Evolutionary conservation across 306 rosid species (phyloP).

Genomic region (Canavalia gladiata): DNA sequence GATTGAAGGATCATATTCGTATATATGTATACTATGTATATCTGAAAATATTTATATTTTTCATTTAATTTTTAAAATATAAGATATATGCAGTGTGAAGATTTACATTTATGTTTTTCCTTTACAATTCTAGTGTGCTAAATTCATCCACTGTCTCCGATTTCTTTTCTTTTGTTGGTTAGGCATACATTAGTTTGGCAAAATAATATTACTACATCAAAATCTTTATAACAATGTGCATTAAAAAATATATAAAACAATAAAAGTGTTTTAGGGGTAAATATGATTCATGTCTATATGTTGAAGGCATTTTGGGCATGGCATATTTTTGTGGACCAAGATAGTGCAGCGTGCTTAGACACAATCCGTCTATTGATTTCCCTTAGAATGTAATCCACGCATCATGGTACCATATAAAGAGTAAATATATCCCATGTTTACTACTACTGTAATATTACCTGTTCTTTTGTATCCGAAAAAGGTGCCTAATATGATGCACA

Average conservation of each 20-base stretch:
- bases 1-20: no score
- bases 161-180: neutral
- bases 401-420: constrained; percentile 34
- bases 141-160: neutral
- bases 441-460: constrained; percentile 17
- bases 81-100: no score
- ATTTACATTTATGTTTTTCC: no score
- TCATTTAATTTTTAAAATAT: no score
- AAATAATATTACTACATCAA: neutral
- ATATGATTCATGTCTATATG: neutral
- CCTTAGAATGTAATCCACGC: constrained; percentile 55
- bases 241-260: neutral
- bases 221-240: neutral
- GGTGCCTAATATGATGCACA: neutral
- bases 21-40: neutral
- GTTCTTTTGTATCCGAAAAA: constrained; percentile 14
- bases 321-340: constrained; percentile 42
- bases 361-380: constrained; percentile 37
- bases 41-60: no score
- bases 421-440: constrained; percentile 36
- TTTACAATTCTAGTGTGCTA: neutral
- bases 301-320: constrained; percentile 20
- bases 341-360: constrained; percentile 45
- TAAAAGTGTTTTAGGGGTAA: neutral
- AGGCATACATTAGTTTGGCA: neutral